A percentile compares a stretch with the other conserved stretches of the same genome.
Evolutionary conservation across 2,329 filamentous ascomycete species (phyloP).

Genomic region (Gaeumannomyces tritici): DNA sequence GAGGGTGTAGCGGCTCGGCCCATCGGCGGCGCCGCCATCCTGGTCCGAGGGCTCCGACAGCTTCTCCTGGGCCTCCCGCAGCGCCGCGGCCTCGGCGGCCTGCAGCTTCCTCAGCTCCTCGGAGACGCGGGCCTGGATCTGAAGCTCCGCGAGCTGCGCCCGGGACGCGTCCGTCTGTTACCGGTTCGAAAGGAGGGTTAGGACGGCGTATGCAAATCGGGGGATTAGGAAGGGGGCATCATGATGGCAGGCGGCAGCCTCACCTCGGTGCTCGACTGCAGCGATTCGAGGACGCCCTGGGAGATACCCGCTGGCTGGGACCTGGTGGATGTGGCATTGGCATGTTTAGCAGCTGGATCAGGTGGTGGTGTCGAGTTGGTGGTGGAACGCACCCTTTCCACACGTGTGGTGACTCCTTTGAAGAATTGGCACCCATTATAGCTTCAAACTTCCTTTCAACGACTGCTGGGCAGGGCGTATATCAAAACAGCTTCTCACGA

Average conservation of each 20-base stretch:
- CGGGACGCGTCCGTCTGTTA: constrained; percentile 79
- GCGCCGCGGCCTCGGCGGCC: constrained; percentile 57
- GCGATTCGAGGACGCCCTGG: constrained; percentile 68
- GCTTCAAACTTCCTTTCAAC: background rate
- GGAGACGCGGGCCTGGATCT: constrained; percentile 79
- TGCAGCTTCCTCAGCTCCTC: constrained; percentile 75
- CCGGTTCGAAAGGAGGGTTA: background rate
- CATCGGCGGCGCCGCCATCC: constrained; percentile 17
- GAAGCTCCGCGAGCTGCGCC: constrained; percentile 71
- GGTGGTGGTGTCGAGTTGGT: background rate
- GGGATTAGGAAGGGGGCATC: constrained; percentile 2
- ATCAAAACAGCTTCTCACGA: background rate
- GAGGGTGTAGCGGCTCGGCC: constrained; percentile 35
- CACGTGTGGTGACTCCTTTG: constrained; percentile 38
- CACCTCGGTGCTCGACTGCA: constrained; percentile 84
- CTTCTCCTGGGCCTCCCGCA: constrained; percentile 59
- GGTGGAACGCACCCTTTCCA: constrained; percentile 46
- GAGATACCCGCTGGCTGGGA: constrained; percentile 52
- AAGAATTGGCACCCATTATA: constrained; percentile 46
- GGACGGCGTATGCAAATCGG: background rate
- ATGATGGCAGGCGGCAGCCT: constrained; percentile 9
- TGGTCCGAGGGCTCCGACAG: constrained; percentile 31
- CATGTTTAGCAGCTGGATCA: constrained; percentile 3
- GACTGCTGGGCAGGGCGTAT: background rate
- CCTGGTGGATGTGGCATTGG: constrained; percentile 15